A percentile compares a stretch with the other conserved stretches of the same genome.
Evolutionary conservation across 1,139 yeast genomes (phyloP).

Genomic region (Blastobotrys raffinosifermentans): DNA sequence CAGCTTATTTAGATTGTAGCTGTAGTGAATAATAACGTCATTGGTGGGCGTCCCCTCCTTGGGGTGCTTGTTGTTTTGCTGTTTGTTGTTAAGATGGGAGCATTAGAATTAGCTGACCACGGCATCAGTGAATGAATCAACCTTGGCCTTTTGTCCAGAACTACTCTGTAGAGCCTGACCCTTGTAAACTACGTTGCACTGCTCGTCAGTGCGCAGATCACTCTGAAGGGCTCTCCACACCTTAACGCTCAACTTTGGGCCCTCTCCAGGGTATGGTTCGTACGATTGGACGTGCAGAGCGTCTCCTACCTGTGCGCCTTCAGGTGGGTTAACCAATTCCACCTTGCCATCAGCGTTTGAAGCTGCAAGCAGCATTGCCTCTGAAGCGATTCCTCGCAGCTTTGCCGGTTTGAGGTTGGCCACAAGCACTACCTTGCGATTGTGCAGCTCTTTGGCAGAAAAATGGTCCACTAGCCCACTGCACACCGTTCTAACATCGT

Average conservation of each 20-base stretch:
- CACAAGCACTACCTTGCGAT: conserved; percentile 47
- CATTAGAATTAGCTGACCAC: neutral
- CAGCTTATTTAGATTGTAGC: no score
- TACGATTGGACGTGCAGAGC: conserved; percentile 23
- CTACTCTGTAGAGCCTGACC: no score
- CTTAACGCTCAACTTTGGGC: conserved; percentile 15
- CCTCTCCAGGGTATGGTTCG: no score
- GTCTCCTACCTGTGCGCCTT: conserved; percentile 26
- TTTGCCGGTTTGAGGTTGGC: conserved; percentile 61
- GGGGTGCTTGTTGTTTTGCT: no score
- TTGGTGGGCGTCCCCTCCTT: no score
- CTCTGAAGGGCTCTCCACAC: conserved; percentile 18
- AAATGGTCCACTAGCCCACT: conserved; percentile 53
- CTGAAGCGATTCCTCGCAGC: conserved; percentile 55
- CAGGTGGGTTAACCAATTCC: conserved; percentile 40
- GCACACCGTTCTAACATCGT: conserved; percentile 36
- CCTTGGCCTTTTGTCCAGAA: no score
- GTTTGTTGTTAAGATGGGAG: no score
- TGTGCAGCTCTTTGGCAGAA: conserved; percentile 43
- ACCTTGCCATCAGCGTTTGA: conserved; percentile 26
- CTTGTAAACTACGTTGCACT: conserved; percentile 12
- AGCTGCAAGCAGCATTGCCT: conserved; percentile 58
- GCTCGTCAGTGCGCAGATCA: conserved; percentile 10
- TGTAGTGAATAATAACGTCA: no score
- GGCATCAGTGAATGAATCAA: no score